phyloP scores from a whole-genome alignment of 2,329 filamentous ascomycete species.

The Dryadomyces sulphureus region DNA sequence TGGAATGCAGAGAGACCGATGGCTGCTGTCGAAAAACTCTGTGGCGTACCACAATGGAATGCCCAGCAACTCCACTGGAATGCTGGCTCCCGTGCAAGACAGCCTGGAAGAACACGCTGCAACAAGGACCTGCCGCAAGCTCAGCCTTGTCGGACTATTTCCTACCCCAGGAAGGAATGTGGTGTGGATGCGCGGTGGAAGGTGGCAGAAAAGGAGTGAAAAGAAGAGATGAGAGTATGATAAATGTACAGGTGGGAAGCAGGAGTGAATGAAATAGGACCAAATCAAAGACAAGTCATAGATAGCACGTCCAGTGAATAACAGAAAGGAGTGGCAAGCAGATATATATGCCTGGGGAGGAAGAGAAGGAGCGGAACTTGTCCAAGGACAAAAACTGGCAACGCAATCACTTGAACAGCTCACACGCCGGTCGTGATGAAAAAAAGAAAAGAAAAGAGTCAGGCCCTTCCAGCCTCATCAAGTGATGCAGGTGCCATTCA shows the following conservation, averaged over 20 bases:
- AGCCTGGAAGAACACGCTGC: background rate
- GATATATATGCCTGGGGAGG: too few relatives aligned
- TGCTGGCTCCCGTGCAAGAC: background rate
- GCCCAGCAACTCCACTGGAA: background rate
- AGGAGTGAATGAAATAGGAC: too few relatives aligned
- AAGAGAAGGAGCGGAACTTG: too few relatives aligned
- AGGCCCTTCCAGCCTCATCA: background rate
- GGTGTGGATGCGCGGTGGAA: too few relatives aligned
- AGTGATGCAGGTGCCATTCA: background rate
- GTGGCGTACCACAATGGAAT: background rate
- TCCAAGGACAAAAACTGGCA: background rate
- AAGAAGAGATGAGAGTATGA: background rate
- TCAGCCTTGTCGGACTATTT: background rate
- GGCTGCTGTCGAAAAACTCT: too few relatives aligned
- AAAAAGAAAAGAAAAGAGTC: background rate
- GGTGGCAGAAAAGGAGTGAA: background rate
- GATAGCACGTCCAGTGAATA: too few relatives aligned
- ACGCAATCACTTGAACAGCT: background rate
- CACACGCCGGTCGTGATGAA: background rate
- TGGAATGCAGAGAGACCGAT: too few relatives aligned
- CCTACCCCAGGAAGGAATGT: constrained; percentile 2
- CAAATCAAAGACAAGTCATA: too few relatives aligned
- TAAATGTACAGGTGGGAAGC: too few relatives aligned
- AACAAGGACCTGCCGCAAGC: too few relatives aligned
- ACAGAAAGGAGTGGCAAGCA: background rate